Evolutionary conservation across 106 monocot species (phyloP), one percentile per base, ranked within the genome.

Genomic region (Vanilla planifolia): DNA sequence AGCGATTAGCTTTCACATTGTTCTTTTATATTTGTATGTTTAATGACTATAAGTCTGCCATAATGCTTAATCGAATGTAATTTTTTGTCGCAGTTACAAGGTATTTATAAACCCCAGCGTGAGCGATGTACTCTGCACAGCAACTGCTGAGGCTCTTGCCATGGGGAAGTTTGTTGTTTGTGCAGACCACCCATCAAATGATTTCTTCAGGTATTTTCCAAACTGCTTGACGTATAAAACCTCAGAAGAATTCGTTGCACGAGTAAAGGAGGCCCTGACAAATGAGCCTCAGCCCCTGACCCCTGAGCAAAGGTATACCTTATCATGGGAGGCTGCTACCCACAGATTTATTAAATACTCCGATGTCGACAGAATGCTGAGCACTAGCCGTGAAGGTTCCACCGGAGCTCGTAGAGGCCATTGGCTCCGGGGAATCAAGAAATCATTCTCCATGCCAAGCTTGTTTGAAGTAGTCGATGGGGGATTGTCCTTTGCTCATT

Each of bases 91-190:
- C 83, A 91, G 98, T 37, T 99, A 99, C 51, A 99, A 99, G 65
- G 85, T 99, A 35, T 99, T 99, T 43, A 75, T 99, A 65, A 99
- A 99, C 66, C 92, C 98, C 21, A 99, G 98, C 46, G 41, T 92
- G 19, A 99, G 98, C 60, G 98, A 99, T 61, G 98, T 99, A 32
- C 75, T 99, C 8, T 99, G 98, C 62, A 99, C 98, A 0, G 92
- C 98, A 33, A 99, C 98, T 61, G 98, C 98, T 4, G 98, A 99
- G 74, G 98, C 98, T 28, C 88, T 99, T 47, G 98, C 98, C 4
- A 99, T 99, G 98, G 98, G 98, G 26, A 99, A 99, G 65, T 99
- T 99, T 73, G 98, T 92, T 17, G 61, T 99, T 58, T 99, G 98
- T 67, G 92, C 98, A 3, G 98, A 99, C 63, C 98, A 99, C 62